Evolutionary conservation across 208 protist genomes (phyloP), one percentile per base, ranked within the genome.

Genomic region (Trypanosoma lewisi): DNA sequence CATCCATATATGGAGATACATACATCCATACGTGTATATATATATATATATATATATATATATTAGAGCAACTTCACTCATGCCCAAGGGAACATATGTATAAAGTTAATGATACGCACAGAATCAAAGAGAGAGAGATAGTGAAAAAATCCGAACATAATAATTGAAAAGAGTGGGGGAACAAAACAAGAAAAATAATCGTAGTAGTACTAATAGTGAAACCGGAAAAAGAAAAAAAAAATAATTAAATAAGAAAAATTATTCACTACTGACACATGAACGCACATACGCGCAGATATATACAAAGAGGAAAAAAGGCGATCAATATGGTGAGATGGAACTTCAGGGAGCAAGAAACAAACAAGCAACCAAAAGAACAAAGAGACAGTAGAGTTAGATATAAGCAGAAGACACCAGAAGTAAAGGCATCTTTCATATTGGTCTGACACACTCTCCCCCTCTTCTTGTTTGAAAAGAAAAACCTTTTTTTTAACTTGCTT

Each of bases 21-120:
- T 44, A 44, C 11, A 44, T 44, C 3, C 19, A 17, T 44, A 17
- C 19, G 19, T 44, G 19, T 44, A 44, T 44, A 44, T 44, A 44
- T 44, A 44, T 44, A 44, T 44, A n/a, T 44, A 17, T 44, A 44
- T 44, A 44, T 44, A 39, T 39, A 39, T 39, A 39, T 11, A 39
- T 39, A 11, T 39, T 14, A 14, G 34, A n/a, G n/a, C n/a, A n/a
- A n/a, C n/a, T n/a, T n/a, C n/a, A n/a, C n/a, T n/a, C n/a, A n/a
- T n/a, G n/a, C n/a, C n/a, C n/a, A n/a, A n/a, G n/a, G n/a, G n/a
- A n/a, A n/a, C n/a, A n/a, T n/a, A n/a, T n/a, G n/a, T n/a, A n/a
- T 17, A 44, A 11, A 44, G 39, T 3, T 17, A 44, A 17, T 19
- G 1, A 2, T 17, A 12, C 16, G n/a, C 12, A 14, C 4, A 44